These are phyloP conservation scores for Ganoderma multipileum DNA, from an alignment of 1,284 basidiomycete genomes.

Conservation along the genomic window DNA sequence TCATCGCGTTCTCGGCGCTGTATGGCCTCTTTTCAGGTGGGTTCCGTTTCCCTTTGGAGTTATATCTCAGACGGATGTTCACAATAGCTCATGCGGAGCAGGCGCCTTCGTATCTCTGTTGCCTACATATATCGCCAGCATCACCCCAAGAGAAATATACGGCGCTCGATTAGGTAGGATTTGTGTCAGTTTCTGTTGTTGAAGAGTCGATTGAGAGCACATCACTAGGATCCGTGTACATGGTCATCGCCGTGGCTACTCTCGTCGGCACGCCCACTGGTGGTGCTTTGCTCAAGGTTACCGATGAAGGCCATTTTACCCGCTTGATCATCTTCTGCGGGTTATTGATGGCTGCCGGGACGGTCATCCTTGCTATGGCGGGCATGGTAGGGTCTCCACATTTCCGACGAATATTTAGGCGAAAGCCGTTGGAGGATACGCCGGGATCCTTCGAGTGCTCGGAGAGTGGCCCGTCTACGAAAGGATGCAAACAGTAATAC, in stretches of 20 bases:
- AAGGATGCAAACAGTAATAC: background rate
- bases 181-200: background rate
- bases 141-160: conserved; percentile 46
- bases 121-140: conserved; percentile 68
- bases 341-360: conserved; percentile 28
- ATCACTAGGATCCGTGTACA: conserved; percentile 37
- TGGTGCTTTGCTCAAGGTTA: conserved; percentile 39
- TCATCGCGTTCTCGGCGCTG: conserved; percentile 56
- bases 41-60: background rate
- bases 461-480: background rate
- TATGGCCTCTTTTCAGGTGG: conserved; percentile 56
- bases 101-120: conserved; percentile 69
- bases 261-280: conserved; percentile 42
- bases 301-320: conserved; percentile 38
- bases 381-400: conserved; percentile 18
- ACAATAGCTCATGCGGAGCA: background rate
- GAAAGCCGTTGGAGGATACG: background rate
- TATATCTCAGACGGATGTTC: background rate
- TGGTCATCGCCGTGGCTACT: conserved; percentile 37
- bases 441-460: background rate
- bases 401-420: background rate
- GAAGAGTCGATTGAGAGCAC: background rate
- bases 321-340: conserved; percentile 43
- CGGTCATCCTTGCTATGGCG: conserved; percentile 24
- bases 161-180: conserved; percentile 39